Evolutionary conservation across 371 early-diverging fungal species (phyloP).

Genomic region (Circinella minor): DNA sequence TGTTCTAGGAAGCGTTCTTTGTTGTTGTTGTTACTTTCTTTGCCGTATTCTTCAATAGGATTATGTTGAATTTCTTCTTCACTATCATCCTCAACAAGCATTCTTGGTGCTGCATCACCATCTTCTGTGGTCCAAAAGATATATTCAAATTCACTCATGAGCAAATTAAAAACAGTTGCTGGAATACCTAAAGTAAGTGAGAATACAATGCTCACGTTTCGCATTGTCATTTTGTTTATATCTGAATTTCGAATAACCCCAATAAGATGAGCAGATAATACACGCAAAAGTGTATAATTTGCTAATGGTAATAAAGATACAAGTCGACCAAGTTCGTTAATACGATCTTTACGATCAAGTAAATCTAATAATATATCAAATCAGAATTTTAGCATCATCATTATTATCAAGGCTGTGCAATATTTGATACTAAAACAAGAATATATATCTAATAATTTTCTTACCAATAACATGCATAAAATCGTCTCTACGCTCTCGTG

Average conservation of each 20-base stretch:
- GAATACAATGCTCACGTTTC: conserved; percentile 79
- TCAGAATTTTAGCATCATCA: too few species aligned
- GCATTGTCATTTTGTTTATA: conserved; percentile 75
- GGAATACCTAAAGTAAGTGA: conserved; percentile 75
- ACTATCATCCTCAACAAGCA: conserved; percentile 9
- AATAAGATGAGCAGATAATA: conserved; percentile 68
- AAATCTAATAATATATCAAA: conserved; percentile 29
- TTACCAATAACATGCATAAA: conserved; percentile 69
- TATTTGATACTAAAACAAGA: too few species aligned
- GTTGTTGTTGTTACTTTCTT: background rate
- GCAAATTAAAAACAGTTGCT: conserved; percentile 67
- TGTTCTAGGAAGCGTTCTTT: too few species aligned
- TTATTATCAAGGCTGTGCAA: too few species aligned
- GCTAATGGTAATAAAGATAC: conserved; percentile 59
- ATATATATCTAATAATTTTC: background rate
- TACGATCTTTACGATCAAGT: conserved; percentile 62
- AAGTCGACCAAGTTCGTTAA: conserved; percentile 65
- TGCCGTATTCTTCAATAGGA: conserved; percentile 2
- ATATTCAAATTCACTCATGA: conserved; percentile 72
- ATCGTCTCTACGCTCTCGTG: conserved; percentile 67
- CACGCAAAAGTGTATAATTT: conserved; percentile 67
- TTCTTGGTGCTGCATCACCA: conserved; percentile 25
- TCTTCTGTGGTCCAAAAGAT: conserved; percentile 62
- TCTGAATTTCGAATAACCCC: conserved; percentile 66
- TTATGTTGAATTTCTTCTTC: background rate